phyloP scores from a whole-genome alignment of 139 green algal genomes.

The Ettlia oleoabundans region DNA sequence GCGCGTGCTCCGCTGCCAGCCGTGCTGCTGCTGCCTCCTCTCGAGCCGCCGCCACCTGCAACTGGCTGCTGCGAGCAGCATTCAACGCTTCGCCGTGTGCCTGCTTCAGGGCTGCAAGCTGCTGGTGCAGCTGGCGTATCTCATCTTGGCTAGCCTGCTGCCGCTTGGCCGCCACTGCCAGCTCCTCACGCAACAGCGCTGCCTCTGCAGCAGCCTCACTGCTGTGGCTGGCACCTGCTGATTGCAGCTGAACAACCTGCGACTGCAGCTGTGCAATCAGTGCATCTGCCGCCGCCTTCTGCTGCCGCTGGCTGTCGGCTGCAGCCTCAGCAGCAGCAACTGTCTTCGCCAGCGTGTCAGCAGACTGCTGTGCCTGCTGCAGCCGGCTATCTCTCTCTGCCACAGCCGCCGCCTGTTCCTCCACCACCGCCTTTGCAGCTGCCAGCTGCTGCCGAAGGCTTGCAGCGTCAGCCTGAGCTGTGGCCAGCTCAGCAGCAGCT shows the following conservation, averaged over 20 bases:
- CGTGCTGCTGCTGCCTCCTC: not conserved
- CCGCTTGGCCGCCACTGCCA: slow-evolving; percentile 4
- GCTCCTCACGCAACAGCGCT: slow-evolving; percentile 16
- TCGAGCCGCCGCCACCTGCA: not conserved
- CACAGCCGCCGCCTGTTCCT: not conserved
- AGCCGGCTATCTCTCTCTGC: not conserved
- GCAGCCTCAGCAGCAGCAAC: slow-evolving; percentile 2
- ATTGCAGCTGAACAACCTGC: slow-evolving; percentile 4
- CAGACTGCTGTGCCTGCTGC: not conserved
- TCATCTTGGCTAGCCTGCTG: not conserved
- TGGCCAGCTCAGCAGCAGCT: not conserved
- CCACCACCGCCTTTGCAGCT: not conserved
- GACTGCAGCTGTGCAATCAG: slow-evolving; percentile 15
- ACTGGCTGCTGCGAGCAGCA: not conserved
- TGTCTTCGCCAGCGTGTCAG: not conserved
- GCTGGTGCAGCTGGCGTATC: not conserved
- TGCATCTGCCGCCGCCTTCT: slow-evolving; percentile 4
- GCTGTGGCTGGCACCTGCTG: not conserved
- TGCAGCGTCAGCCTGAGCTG: slow-evolving; percentile 3
- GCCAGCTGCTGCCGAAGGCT: slow-evolving; percentile 12
- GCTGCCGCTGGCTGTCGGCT: not conserved
- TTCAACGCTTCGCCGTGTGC: slow-evolving; percentile 20
- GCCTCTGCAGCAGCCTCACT: not conserved
- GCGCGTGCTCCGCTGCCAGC: not conserved
- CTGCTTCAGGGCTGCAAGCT: not conserved